phyloP scores from a whole-genome alignment of 1,284 basidiomycete species.

The Leccinum glutinopallens region DNA sequence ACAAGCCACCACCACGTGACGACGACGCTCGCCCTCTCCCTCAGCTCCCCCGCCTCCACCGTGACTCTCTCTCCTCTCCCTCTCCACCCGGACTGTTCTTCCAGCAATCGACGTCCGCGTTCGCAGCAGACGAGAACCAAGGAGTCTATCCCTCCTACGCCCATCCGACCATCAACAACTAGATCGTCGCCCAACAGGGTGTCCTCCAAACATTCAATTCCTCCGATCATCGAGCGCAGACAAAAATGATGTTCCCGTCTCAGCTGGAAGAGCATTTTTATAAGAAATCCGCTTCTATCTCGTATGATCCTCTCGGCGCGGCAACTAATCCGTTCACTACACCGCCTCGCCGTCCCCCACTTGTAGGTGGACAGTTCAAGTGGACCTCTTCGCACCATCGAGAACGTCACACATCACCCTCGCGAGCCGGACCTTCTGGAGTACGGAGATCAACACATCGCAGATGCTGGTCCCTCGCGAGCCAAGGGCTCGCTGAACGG shows the following conservation, averaged over 20 bases:
- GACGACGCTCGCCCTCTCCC: too few species aligned
- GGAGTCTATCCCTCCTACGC: conserved; percentile 9
- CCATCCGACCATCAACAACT: conserved; percentile 8
- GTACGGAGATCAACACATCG: background rate
- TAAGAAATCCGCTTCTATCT: background rate
- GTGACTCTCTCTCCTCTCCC: too few species aligned
- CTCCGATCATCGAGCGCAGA: conserved; percentile 12
- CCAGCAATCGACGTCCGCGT: conserved; percentile 1
- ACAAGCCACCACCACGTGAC: too few species aligned
- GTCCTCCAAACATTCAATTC: conserved; percentile 8
- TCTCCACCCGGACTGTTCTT: background rate
- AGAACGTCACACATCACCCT: background rate
- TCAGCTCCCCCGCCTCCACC: too few species aligned
- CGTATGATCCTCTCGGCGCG: background rate
- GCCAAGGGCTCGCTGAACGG: conserved; percentile 2
- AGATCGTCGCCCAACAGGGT: conserved; percentile 7
- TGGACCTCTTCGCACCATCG: background rate
- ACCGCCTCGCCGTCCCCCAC: conserved; percentile 11
- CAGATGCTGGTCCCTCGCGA: background rate
- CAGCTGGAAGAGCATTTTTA: too few species aligned
- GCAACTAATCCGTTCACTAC: background rate
- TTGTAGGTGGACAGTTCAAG: background rate
- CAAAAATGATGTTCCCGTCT: too few species aligned
- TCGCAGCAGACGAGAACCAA: conserved; percentile 9
- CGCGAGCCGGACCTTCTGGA: background rate